Conservation (phyloP, 331 rosid genomes). For the Erythrophleum ivorense region DNA sequence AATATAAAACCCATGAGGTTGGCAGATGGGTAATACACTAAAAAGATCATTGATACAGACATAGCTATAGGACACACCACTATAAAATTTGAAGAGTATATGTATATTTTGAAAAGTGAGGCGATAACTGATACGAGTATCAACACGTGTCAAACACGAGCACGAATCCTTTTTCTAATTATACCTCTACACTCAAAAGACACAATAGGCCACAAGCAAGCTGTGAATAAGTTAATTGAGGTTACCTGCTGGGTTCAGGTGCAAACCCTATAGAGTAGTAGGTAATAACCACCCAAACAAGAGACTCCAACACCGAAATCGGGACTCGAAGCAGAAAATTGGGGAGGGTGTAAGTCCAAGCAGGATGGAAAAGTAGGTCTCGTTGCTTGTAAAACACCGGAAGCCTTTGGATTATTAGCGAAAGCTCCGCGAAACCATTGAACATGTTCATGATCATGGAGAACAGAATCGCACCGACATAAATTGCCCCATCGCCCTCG, state of each 20-base stretch:
- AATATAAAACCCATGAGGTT: too few relatives aligned
- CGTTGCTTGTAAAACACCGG: conserved; percentile 93
- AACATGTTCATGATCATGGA: conserved; percentile 72
- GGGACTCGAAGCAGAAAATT: conserved; percentile 70
- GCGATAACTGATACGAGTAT: too few relatives aligned
- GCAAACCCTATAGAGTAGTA: conserved; percentile 86
- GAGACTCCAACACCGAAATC: conserved; percentile 62
- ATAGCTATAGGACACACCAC: too few relatives aligned
- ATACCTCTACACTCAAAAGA: background rate
- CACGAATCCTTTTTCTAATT: too few relatives aligned
- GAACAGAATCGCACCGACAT: conserved; percentile 72
- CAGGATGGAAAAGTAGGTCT: conserved; percentile 90
- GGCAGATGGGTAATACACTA: too few relatives aligned
- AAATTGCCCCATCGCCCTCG: conserved; percentile 63
- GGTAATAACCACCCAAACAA: conserved; percentile 60
- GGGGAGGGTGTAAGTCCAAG: conserved; percentile 89
- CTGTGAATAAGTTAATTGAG: background rate
- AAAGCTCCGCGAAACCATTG: conserved; percentile 76
- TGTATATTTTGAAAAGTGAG: too few relatives aligned
- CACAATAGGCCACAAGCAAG: background rate
- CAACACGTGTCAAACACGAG: too few relatives aligned
- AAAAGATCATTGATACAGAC: too few relatives aligned
- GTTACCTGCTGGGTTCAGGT: conserved; percentile 86
- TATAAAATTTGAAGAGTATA: too few relatives aligned
- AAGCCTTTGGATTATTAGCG: conserved; percentile 75